phyloP scores from a whole-genome alignment of 129 eudicot species.

The Dittrichia graveolens region DNA sequence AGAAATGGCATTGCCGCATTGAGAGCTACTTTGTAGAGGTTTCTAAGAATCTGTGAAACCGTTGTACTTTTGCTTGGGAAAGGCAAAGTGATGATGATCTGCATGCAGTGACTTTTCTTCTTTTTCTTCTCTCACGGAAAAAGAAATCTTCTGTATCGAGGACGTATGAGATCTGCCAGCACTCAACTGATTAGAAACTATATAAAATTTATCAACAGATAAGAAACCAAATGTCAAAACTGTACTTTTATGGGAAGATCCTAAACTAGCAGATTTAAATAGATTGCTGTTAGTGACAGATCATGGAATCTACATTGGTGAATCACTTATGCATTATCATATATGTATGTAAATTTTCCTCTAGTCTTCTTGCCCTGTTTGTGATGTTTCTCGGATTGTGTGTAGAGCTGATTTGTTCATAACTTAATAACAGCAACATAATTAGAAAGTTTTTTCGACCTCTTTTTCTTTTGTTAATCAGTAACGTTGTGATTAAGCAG shows the following conservation, averaged over 20 bases:
- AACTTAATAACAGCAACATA: background rate
- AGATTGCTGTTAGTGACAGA: slow-evolving; percentile 11
- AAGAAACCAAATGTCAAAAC: too few species aligned
- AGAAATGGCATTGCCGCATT: slow-evolving; percentile 14
- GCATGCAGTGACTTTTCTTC: slow-evolving; percentile 20
- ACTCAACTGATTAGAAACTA: slow-evolving; percentile 31
- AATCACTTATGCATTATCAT: background rate
- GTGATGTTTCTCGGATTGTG: background rate
- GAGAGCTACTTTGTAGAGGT: slow-evolving; percentile 31
- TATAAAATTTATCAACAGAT: slow-evolving; percentile 21
- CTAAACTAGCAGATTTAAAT: too few species aligned
- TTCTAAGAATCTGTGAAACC: slow-evolving; percentile 62
- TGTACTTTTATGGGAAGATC: too few species aligned
- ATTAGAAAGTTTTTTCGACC: background rate
- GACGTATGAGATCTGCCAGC: slow-evolving; percentile 87
- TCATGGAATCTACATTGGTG: background rate
- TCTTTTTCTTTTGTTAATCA: background rate
- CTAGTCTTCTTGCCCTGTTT: background rate
- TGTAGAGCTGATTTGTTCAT: slow-evolving; percentile 2
- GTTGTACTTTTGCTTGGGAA: slow-evolving; percentile 48
- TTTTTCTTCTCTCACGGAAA: slow-evolving; percentile 52
- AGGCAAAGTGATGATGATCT: slow-evolving; percentile 22
- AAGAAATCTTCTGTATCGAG: slow-evolving; percentile 91
- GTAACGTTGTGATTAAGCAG: background rate
- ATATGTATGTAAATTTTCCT: slow-evolving; percentile 3